Base-by-base conservation (phyloP, 148 eudicot species). In the Talinum fruticosum region DNA sequence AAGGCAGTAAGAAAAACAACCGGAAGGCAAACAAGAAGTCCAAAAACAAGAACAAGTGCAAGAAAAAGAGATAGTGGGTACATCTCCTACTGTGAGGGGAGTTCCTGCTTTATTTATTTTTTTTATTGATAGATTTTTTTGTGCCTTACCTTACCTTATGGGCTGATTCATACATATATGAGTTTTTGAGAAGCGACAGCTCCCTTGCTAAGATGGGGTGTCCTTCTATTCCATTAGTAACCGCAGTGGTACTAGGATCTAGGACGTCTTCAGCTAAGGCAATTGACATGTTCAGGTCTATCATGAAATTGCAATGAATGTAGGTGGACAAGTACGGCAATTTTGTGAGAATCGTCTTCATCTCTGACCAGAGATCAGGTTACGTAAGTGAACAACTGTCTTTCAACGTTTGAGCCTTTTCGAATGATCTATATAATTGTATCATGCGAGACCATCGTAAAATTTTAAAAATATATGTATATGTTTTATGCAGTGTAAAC, bases 1-100 rank as follows among this genome's bases (percentile, higher is more conserved):
- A 61, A 69, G 79, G 30, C 28, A 36, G 33, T n/a, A 74, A 32
- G 75, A 74, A 34, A 30, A 79, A 62, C 54, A 62, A 78, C 45
- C 76, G 78, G 51, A 74, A 78, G n/a, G 75, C 21, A 26, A 68
- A 70, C 21, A 70, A 51, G 34, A 8, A 3, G 2, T 1, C 24
- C 2, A 78, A 75, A 69, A 64, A 73, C 71, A 77, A 68, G 57
- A 47, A 34, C 23, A 30, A 19, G 5, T 26, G 41, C 15, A 73
- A 47, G 66, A 41, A 47, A 16, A 28, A 59, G 70, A 78, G 4
- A n/a, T 29, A 33, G 53, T 4, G 32, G 33, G 23, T 62, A 28
- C 14, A 23, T 62, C 66, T 62, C 66, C 28, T 62, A 2, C 28
- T 62, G 66, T 62, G 33, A 62, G 8, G 66, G 28, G 66, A 28